Base-by-base conservation (phyloP, 352 stramenopile genomes). In the Phytophthora sp. region DNA sequence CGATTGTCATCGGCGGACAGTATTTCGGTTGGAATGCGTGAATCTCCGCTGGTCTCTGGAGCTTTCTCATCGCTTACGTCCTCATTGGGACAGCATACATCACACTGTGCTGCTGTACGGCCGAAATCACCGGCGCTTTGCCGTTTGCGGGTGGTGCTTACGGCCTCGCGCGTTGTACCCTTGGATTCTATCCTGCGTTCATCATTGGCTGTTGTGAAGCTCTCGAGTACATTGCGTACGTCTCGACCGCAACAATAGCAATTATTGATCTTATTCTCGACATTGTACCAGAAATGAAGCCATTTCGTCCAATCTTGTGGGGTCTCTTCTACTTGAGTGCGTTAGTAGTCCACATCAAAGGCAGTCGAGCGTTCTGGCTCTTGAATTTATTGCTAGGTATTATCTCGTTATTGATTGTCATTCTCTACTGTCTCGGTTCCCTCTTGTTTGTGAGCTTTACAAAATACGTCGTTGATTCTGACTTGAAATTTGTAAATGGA, bases 21-120 rank as follows among this genome's bases (percentile, higher is more conserved):
- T 84, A 81, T 47, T 79, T 88, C 39, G 69, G 57, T 8, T 88
- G 79, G 79, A 86, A 86, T 23, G 64, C 46, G 5, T 76, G 79
- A 0, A 60, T 88, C 16, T 31, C 56, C 3, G 74, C 72, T 7
- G 79, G 79, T 11, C 38, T 88, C 18, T 79, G 63, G 46, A 79
- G 63, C 64, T 82, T 77, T 27, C 57, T 79, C 9, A 55, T 86
- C 35, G 47, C 64, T 3, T 84, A 76, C 42, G 6, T 82, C 1
- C 47, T 88, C 15, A 79, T 80, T 7, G 63, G 57, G 7, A 57
- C 50, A 7, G 74, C 66, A 12, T 88, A 88, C 35, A 57, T 86
- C 20, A 57, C 60, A 20, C 41, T 86, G 0, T 79, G 69, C 23
- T 74, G 73, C 44, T 85, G 73, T 41, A 81, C 70, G 15, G 73